A percentile compares a stretch with the other conserved stretches of the same genome.
phyloP scores from a whole-genome alignment of 805 yeast genomes.

The Dipodascus geniculatus region DNA sequence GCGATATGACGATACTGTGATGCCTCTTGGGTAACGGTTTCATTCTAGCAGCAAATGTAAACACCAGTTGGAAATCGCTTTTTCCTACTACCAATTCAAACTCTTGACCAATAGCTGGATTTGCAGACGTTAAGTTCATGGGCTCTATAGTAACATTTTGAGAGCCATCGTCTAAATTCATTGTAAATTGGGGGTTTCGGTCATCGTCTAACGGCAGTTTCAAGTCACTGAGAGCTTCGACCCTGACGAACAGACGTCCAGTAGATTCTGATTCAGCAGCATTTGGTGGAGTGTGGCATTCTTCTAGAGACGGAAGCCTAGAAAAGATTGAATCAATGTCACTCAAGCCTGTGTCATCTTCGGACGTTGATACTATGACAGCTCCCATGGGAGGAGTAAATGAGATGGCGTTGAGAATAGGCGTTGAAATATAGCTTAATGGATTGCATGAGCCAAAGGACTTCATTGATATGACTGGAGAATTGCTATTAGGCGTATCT shows the following conservation, averaged over 20 bases:
- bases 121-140: conserved; percentile 21
- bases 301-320: not conserved
- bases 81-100: conserved; percentile 63
- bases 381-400: not conserved
- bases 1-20: not conserved
- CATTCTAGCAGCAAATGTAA: conserved; percentile 53
- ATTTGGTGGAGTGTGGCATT: conserved; percentile 4
- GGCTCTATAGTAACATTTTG: conserved; percentile 61
- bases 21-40: conserved; percentile 3
- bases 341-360: conserved; percentile 9
- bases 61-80: conserved; percentile 41
- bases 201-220: conserved; percentile 30
- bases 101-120: conserved; percentile 47
- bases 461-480: not conserved
- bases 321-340: conserved; percentile 5
- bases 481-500: not conserved
- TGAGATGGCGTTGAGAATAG: conserved; percentile 5
- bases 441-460: not conserved
- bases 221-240: conserved; percentile 22
- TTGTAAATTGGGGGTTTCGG: conserved; percentile 36
- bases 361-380: not conserved
- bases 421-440: conserved; percentile 4
- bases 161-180: conserved; percentile 61
- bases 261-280: conserved; percentile 11
- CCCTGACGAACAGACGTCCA: conserved; percentile 17